Evolutionary conservation across 805 yeast genomes (phyloP).

Genomic region (Yarrowia alimentaria): DNA sequence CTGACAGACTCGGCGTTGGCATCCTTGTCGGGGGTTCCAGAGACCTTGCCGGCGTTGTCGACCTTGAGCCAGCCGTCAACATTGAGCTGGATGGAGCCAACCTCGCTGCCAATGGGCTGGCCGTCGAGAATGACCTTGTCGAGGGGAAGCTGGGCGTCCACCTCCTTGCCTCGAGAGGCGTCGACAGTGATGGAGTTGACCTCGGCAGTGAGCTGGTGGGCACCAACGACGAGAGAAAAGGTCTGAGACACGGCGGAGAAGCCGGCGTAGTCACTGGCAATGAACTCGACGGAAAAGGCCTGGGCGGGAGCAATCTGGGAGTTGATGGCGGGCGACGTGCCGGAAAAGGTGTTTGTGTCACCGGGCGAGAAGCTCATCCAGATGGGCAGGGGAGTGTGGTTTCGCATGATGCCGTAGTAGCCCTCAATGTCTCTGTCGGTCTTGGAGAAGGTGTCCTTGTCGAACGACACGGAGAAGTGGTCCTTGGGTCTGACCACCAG

Average conservation of each 20-base stretch:
- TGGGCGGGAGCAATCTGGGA: constrained; percentile 87
- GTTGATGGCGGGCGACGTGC: constrained; percentile 83
- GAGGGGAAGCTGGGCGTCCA: constrained; percentile 61
- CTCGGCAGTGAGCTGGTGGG: constrained; percentile 74
- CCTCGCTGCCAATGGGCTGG: constrained; percentile 19
- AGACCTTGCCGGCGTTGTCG: constrained; percentile 61
- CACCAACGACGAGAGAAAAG: constrained; percentile 80
- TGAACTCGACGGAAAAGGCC: constrained; percentile 63
- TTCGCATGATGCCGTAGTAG: constrained; percentile 77
- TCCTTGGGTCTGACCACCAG: constrained; percentile 71
- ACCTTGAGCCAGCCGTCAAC: constrained; percentile 66
- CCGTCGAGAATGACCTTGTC: constrained; percentile 65
- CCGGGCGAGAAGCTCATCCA: constrained; percentile 73
- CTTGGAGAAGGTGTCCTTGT: constrained; percentile 55
- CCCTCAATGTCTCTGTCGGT: constrained; percentile 53
- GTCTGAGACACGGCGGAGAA: constrained; percentile 66
- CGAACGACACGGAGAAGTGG: constrained; percentile 63
- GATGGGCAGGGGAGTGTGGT: constrained; percentile 84
- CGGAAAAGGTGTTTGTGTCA: constrained; percentile 61
- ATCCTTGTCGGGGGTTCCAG: constrained; percentile 61
- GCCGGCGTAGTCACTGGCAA: constrained; percentile 77
- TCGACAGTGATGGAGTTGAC: constrained; percentile 59
- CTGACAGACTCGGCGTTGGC: constrained; percentile 36
- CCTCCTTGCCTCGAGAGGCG: constrained; percentile 60
- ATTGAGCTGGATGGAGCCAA: constrained; percentile 36